Evolutionary conservation across 768 basidiomycete genomes (phyloP), one percentile per base, ranked within the genome.

Genomic region (Termitomyces sp.): DNA sequence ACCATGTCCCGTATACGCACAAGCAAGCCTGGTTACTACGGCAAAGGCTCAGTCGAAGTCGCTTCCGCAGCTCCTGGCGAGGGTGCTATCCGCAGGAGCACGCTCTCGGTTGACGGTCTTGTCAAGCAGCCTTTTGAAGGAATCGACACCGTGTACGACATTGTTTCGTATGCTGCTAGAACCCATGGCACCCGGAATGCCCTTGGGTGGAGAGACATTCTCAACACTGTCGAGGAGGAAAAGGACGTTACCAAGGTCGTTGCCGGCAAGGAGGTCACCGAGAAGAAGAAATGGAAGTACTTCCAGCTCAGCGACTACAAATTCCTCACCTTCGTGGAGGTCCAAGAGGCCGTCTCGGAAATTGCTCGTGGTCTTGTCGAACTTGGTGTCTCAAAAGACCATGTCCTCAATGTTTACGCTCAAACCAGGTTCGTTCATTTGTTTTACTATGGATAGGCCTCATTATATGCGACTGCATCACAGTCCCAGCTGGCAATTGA

Each of bases 271-370:
- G 85, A 94, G 73, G 80, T 88, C 35, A 86, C 75, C 3, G 91
- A 98, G 81, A 92, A 78, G 73, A 99, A 99, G 84, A 92, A 82
- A 59, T 99, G 96, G 96, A 93, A 90, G 71, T 98, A 90, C 76
- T 99, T 93, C 75, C 84, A 95, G 74, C 83, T 98, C 60, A 90
- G 89, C 74, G 90, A 90, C 63, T 98, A 90, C 83, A 85, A 92
- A 75, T 98, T 88, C 73, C 75, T 90, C 69, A 84, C 74, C 56
- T 98, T 85, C 73, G 67, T 88, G 63, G 84, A 94, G 66, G 79
- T 96, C 62, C 81, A 87, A 68, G 83, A 86, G 32, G 75, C 79
- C 5, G 83, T 90, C 4, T 78, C 78, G 3, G 84, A 89, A 67
- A 76, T 94, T 51, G 90, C 86, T 0, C 79, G 88, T 13, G 94